A percentile compares a stretch with the other conserved stretches of the same genome.
Conservation (phyloP, 257 asterid genomes). For the Dorcoceras hygrometricum region DNA sequence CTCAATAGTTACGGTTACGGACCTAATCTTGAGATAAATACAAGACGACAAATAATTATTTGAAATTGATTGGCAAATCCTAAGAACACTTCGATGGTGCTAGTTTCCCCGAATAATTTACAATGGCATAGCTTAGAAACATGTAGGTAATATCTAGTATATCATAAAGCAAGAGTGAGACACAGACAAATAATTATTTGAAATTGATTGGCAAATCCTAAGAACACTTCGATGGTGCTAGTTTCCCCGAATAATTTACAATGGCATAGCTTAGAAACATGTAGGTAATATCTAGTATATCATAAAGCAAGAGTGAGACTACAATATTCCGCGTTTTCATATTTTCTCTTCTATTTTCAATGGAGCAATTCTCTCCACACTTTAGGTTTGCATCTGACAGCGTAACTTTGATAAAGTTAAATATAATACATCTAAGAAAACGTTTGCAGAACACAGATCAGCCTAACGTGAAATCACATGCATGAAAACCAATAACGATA, state of each 20-base stretch:
- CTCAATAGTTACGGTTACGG: conserved; percentile 14
- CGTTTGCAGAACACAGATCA: not conserved
- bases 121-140: no score
- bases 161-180: no score
- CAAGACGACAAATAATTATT: not conserved
- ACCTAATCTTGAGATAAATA: not conserved
- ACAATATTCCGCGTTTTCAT: not conserved
- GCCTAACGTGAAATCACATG: not conserved
- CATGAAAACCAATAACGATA: not conserved
- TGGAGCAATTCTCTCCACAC: not conserved
- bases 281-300: not conserved
- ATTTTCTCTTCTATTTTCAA: not conserved
- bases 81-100: not conserved
- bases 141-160: no score
- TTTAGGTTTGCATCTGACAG: not conserved
- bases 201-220: not conserved
- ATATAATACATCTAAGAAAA: not conserved
- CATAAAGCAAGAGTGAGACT: not conserved
- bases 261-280: not conserved
- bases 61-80: not conserved
- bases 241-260: not conserved
- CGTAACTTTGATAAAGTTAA: not conserved
- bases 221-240: not conserved
- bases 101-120: not conserved
- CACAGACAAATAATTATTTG: not conserved